phyloP scores from a whole-genome alignment of 1,284 basidiomycete genomes.

The Grifola frondosa region DNA sequence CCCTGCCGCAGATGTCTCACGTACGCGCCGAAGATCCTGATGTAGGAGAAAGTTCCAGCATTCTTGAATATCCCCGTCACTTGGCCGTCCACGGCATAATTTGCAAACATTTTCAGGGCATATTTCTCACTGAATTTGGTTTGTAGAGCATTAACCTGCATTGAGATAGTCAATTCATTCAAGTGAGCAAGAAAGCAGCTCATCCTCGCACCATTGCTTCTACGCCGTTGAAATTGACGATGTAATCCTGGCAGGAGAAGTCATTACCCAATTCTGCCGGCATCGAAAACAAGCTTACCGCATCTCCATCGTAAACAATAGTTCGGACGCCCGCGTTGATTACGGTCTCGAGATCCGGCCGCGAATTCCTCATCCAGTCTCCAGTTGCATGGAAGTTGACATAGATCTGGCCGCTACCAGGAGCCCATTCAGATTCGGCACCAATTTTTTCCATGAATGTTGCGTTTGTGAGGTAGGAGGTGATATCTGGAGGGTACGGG shows the following conservation, averaged over 20 bases:
- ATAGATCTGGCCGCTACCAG: conserved; percentile 46
- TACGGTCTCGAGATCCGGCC: conserved; percentile 52
- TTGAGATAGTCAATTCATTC: neutral
- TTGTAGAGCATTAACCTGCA: conserved; percentile 18
- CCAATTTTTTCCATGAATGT: conserved; percentile 43
- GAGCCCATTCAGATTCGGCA: conserved; percentile 46
- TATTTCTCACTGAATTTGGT: conserved; percentile 27
- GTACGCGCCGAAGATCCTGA: conserved; percentile 42
- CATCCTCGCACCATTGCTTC: conserved; percentile 69
- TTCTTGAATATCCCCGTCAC: conserved; percentile 55
- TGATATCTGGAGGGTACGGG: conserved; percentile 52
- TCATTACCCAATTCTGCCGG: conserved; percentile 12
- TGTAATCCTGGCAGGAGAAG: conserved; percentile 49
- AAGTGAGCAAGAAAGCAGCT: conserved; percentile 4
- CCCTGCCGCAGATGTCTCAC: neutral
- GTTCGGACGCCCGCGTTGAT: conserved; percentile 58
- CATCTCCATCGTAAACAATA: conserved; percentile 54
- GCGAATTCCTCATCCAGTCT: conserved; percentile 65
- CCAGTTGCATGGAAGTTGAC: conserved; percentile 53
- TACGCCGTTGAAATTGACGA: conserved; percentile 57
- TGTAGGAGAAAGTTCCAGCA: conserved; percentile 57
- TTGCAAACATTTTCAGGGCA: conserved; percentile 39
- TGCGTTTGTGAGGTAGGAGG: conserved; percentile 38
- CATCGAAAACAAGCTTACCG: conserved; percentile 33
- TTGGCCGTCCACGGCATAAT: conserved; percentile 51